Percentiles rank a stretch among this genome's conserved stretches.
Evolutionary conservation across 306 rosid genomes (phyloP).

Genomic region (Mimosa pudica): DNA sequence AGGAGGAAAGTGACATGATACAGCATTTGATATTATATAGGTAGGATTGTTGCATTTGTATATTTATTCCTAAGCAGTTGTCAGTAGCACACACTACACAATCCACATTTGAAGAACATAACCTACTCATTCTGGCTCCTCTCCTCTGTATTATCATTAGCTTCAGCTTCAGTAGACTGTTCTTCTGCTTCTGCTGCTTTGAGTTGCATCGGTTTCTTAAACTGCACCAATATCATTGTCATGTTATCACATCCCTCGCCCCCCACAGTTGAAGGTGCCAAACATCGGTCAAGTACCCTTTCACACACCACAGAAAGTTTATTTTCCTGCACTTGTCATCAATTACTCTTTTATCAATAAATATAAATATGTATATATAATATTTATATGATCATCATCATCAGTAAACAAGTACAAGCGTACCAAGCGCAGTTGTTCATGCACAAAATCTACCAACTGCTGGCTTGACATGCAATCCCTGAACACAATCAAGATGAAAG

Average conservation of each 20-base stretch:
- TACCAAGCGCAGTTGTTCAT: slow-evolving; percentile 64
- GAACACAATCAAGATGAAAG: slow-evolving; percentile 35
- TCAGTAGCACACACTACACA: slow-evolving; percentile 22
- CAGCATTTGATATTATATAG: background rate
- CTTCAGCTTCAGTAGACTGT: slow-evolving; percentile 39
- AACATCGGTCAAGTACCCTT: slow-evolving; percentile 76
- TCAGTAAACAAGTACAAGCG: slow-evolving; percentile 33
- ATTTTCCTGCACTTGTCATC: slow-evolving; percentile 44
- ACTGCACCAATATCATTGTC: slow-evolving; percentile 93
- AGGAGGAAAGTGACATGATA: background rate
- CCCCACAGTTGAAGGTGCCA: slow-evolving; percentile 73
- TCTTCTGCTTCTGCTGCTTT: slow-evolving; percentile 18
- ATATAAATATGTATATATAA: too few relatives aligned
- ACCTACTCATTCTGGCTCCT: slow-evolving; percentile 37
- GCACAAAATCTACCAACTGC: slow-evolving; percentile 85
- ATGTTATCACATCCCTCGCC: slow-evolving; percentile 97
- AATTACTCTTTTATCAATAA: background rate
- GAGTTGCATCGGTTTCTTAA: slow-evolving; percentile 53
- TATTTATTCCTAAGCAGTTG: slow-evolving; percentile 13
- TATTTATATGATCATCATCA: too few relatives aligned
- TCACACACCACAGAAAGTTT: slow-evolving; percentile 77
- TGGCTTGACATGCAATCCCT: slow-evolving; percentile 98
- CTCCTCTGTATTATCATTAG: slow-evolving; percentile 19
- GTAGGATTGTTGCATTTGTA: background rate
- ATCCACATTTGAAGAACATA: slow-evolving; percentile 22